Base-by-base conservation (phyloP, 2,329 filamentous ascomycete genomes). In the Gaeumannomyces tritici region DNA sequence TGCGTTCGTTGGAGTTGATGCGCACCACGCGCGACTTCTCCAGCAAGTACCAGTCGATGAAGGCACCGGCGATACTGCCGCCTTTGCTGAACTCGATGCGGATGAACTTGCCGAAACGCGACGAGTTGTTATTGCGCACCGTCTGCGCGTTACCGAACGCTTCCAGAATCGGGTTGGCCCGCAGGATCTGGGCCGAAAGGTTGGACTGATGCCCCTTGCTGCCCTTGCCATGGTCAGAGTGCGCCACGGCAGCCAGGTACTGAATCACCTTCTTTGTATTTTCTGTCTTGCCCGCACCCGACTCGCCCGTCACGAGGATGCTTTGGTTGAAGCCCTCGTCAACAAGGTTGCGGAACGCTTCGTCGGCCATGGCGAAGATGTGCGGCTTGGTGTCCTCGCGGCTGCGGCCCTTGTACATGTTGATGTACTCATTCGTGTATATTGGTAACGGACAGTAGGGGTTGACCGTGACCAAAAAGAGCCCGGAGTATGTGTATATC, bases 191-290 rank as follows among this genome's bases (percentile, higher is more conserved):
- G 69, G 97, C 92, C 0, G 96, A 98, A 12, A 99, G 85, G 64
- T 91, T 96, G 15, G 91, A 89, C 66, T 83, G 69, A 28, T 61
- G 47, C 5, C 54, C 47, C 51, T 31, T 55, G 59, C 65, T 80
- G 4, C 74, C 72, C 78, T 88, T 76, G 77, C 80, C 76, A 80
- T 87, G 87, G 64, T 98, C 93, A 0, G 90, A 86, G 55, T 90
- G 89, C 12, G 95, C 95, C 57, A 99, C 95, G 1, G 95, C 92
- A 18, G 95, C 95, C 56, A 99, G 85, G 71, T 99, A 99, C 70
- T 99, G 96, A 62, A 99, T 99, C 68, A 99, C 95, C 74, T 99
- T 99, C 73, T 99, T 99, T 21, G 95, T 99, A 73, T 99, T 99
- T 73, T 99, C 95, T 0, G 95, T 99, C 78, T 99, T 99, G 69